Evolutionary conservation across 371 early-diverging fungal species (phyloP), one percentile per base, ranked within the genome.

Genomic region (Rhizopus microsporus): DNA sequence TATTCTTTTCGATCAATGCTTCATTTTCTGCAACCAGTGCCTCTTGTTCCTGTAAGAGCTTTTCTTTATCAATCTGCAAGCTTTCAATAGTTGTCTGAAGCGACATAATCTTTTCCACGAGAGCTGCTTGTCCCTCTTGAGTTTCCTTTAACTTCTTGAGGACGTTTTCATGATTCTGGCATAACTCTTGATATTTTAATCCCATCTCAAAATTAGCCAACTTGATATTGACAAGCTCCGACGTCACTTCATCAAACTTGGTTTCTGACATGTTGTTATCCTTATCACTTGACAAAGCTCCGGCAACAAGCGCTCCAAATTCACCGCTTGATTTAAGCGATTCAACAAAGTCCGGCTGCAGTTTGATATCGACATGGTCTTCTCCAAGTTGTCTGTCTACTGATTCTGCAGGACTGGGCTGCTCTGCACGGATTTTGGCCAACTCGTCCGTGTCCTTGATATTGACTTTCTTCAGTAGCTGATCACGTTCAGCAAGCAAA

Each of bases 201-300:
- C 72, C 71, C 72, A 75, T 68, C 54, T 75, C 75, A 53, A 75
- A 75, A 23, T 71, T 71, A 30, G 75, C 71, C 17, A 75, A 42
- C 34, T 75, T 75, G 47, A 60, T 51, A 9, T 46, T 38, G 12
- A 75, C 67, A 12, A 75, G 35, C 51, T 75, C 75, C 5, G 63
- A 53, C 3, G 75, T 71, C 13, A 75, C 46, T 30, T 59, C 65
- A n/a, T 59, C 60, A 9, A 55, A 32, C 7, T 40, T 54, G 8
- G 13, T 15, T 10, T 52, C 6, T 30, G 17, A 29, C 9, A 15
- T 17, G 17, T 60, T 43, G 32, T 29, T 33, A n/a, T 51, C 44
- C 16, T 45, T 31, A 10, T 57, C 58, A 38, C n/a, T 46, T 7
- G 65, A 44, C n/a, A 74, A 46, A 7, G 77, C 77, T 16, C 70